Evolutionary conservation across 1,284 basidiomycete genomes (phyloP).

Genomic region (Rhodotorula mucilaginosa): DNA sequence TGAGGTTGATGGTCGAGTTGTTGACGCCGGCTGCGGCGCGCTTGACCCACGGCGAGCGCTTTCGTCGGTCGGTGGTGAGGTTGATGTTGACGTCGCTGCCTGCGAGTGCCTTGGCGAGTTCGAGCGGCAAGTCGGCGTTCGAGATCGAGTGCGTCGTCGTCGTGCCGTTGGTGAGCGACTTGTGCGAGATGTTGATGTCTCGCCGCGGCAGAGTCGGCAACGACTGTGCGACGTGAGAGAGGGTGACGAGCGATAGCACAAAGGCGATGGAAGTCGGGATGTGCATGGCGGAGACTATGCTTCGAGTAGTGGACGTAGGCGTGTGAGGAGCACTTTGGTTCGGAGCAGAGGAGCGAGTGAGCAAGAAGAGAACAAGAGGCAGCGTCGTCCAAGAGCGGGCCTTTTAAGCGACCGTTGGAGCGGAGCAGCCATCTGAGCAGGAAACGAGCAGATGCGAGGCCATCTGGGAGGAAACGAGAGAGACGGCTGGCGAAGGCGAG

Average conservation of each 20-base stretch:
- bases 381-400: neutral
- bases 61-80: conserved; percentile 23
- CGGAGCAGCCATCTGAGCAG: conserved; percentile 6
- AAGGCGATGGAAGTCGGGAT: conserved; percentile 16
- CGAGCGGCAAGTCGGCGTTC: conserved; percentile 14
- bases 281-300: conserved; percentile 13
- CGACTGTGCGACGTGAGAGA: neutral
- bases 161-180: conserved; percentile 27
- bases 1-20: conserved; percentile 41
- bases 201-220: conserved; percentile 8
- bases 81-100: conserved; percentile 39
- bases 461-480: neutral
- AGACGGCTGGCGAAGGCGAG: neutral
- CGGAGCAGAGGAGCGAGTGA: neutral
- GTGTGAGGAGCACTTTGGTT: neutral
- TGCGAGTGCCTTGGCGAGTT: conserved; percentile 23
- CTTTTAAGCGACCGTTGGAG: neutral
- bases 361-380: conserved; percentile 8
- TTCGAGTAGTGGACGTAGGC: neutral
- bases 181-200: conserved; percentile 37
- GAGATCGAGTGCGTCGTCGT: conserved; percentile 27
- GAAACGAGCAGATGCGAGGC: neutral
- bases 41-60: conserved; percentile 7
- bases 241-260: conserved; percentile 13
- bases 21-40: conserved; percentile 18